Evolutionary conservation across 805 yeast genomes (phyloP), one percentile per base, ranked within the genome.

Genomic region (Limtongia smithiae): DNA sequence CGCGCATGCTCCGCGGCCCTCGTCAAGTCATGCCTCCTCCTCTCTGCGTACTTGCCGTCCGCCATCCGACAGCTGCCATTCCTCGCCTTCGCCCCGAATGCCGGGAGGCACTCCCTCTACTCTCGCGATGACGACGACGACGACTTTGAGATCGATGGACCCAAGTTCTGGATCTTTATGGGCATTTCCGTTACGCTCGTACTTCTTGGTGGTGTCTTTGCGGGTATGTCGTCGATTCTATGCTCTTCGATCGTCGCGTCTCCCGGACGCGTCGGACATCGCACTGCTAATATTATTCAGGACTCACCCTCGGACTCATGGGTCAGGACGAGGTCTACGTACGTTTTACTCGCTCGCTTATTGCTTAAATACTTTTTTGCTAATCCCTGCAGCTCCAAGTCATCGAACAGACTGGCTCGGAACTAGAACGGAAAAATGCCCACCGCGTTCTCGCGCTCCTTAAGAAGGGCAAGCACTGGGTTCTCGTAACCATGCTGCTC

Each of bases 291-390:
- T 17, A 14, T 14, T 7, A 33, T 6, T 18, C 31, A 51, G 56
- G 62, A 20, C 74, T 91, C 37, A 93, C 98, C n/a, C 72, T 91
- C 41, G 97, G 93, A 2, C 76, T 91, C 9, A 91, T 91, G 98
- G 97, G 97, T 59, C 97, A 91, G 68, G 97, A 91, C 67, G 97
- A 91, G 67, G 91, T 91, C 21, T 87, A 90, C 62, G 58, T 54
- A 43, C 12, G 58, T 40, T 9, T 34, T 18, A n/a, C n/a, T n/a
- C n/a, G n/a, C n/a, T n/a, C n/a, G n/a, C n/a, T n/a, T n/a, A n/a
- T n/a, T n/a, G n/a, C n/a, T n/a, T n/a, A n/a, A n/a, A n/a, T n/a
- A n/a, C n/a, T n/a, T n/a, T n/a, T n/a, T n/a, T n/a, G n/a, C n/a
- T n/a, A n/a, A n/a, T n/a, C n/a, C n/a, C n/a, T n/a, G 17, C 22